Conservation (phyloP, 352 stramenopile genomes). For the Globisporangium apiculatum region DNA sequence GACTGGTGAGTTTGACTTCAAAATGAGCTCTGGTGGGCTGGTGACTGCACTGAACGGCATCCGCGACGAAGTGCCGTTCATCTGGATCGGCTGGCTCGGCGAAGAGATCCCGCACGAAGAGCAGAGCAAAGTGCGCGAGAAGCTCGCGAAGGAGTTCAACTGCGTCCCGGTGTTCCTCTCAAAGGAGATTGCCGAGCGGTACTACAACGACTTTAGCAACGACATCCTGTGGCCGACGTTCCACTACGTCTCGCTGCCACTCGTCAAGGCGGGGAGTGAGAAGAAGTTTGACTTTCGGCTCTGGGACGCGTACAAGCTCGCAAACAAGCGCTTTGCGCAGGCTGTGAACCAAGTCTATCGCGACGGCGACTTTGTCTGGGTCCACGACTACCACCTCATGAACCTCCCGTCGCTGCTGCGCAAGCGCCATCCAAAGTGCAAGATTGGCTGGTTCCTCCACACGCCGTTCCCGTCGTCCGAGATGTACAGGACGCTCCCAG, state of each 20-base stretch:
- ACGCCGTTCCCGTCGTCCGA: constrained; percentile 84
- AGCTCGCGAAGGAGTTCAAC: constrained; percentile 83
- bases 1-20: constrained; percentile 82
- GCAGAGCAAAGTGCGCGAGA: constrained; percentile 70
- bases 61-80: constrained; percentile 83
- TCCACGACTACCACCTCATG: constrained; percentile 91
- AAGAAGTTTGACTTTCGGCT: constrained; percentile 90
- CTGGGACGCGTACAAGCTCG: constrained; percentile 84
- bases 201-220: constrained; percentile 92
- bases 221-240: constrained; percentile 90
- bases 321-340: constrained; percentile 83
- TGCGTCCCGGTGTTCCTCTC: constrained; percentile 87
- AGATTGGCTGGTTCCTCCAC: constrained; percentile 88
- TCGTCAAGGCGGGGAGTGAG: constrained; percentile 82
- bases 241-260: constrained; percentile 86
- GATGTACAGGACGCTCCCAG: constrained; percentile 78
- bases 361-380: constrained; percentile 83
- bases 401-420: constrained; percentile 75
- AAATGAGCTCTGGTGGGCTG: constrained; percentile 83
- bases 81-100: constrained; percentile 90
- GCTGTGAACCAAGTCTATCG: constrained; percentile 82
- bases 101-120: constrained; percentile 84
- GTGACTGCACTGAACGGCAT: constrained; percentile 87
- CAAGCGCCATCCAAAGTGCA: constrained; percentile 57
- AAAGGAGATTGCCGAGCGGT: constrained; percentile 82